phyloP scores from a whole-genome alignment of 805 yeast genomes.

The Candida krabiensis region DNA sequence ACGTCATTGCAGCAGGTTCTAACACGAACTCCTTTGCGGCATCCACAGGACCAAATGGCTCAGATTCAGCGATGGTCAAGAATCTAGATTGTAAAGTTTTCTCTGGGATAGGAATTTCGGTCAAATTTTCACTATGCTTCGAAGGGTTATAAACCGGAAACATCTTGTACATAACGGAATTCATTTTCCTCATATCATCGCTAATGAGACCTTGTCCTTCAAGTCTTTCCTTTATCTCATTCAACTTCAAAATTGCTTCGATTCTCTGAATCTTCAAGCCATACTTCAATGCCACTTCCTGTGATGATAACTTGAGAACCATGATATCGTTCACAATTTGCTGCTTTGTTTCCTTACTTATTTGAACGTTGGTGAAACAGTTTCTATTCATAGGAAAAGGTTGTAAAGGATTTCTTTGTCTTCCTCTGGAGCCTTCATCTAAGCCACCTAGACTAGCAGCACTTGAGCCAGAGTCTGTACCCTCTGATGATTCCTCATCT shows the following conservation, averaged over 20 bases:
- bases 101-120: slow-evolving; percentile 91
- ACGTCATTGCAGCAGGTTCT: slow-evolving; percentile 83
- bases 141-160: slow-evolving; percentile 68
- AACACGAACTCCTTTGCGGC: slow-evolving; percentile 83
- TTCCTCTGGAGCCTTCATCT: slow-evolving; percentile 6
- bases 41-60: slow-evolving; percentile 94
- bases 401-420: slow-evolving; percentile 39
- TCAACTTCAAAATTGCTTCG: slow-evolving; percentile 79
- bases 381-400: slow-evolving; percentile 82
- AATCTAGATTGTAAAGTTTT: slow-evolving; percentile 81
- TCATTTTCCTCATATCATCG: slow-evolving; percentile 58
- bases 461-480: slow-evolving; percentile 18
- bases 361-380: slow-evolving; percentile 64
- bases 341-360: slow-evolving; percentile 59
- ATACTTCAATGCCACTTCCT: slow-evolving; percentile 73
- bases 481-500: slow-evolving; percentile 13
- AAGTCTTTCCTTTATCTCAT: slow-evolving; percentile 64
- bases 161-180: slow-evolving; percentile 67
- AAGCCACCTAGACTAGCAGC: slow-evolving; percentile 9
- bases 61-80: slow-evolving; percentile 87
- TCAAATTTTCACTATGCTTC: slow-evolving; percentile 65
- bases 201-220: slow-evolving; percentile 51
- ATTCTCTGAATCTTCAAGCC: slow-evolving; percentile 83
- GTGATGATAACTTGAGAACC: slow-evolving; percentile 55
- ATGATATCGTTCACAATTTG: slow-evolving; percentile 54